Conservation (phyloP, 2,329 filamentous ascomycete genomes). For the Arthrocladium fulminans region DNA sequence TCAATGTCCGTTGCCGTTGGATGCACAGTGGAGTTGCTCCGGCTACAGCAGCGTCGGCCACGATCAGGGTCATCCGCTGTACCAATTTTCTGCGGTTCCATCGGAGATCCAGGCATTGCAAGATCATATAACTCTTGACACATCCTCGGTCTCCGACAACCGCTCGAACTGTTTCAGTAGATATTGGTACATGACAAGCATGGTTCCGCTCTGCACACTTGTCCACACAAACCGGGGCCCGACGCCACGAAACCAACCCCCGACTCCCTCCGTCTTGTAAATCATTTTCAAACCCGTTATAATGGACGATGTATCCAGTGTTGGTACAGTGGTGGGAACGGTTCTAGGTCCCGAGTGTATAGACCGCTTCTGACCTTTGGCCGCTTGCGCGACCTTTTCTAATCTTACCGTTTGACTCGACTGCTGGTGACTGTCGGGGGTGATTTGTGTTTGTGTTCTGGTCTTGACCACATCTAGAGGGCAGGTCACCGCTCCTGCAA, state of each 20-base stretch:
- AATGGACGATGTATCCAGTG: conserved; percentile 82
- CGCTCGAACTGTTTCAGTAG: conserved; percentile 66
- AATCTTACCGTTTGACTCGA: conserved; percentile 19
- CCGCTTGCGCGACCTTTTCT: conserved; percentile 18
- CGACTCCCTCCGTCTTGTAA: conserved; percentile 79
- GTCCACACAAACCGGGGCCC: conserved; percentile 93
- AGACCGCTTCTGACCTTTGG: conserved; percentile 23
- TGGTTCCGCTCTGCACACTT: conserved; percentile 90
- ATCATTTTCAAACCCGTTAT: conserved; percentile 75
- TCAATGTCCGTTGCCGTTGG: too few relatives aligned
- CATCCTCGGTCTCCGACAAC: conserved; percentile 16
- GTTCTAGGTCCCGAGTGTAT: conserved; percentile 34
- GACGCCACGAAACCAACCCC: conserved; percentile 89
- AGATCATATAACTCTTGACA: conserved; percentile 15
- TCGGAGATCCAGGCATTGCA: not conserved
- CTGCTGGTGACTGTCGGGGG: conserved; percentile 37
- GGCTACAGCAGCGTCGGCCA: not conserved
- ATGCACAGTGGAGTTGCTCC: too few relatives aligned
- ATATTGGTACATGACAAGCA: conserved; percentile 91
- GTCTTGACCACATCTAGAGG: conserved; percentile 97
- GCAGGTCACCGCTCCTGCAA: conserved; percentile 90
- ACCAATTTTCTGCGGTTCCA: not conserved
- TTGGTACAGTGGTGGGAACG: conserved; percentile 65
- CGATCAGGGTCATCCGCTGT: not conserved
- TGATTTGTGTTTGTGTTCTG: conserved; percentile 84